Evolutionary conservation across 805 yeast species (phyloP), one percentile per base, ranked within the genome.

Genomic region (Zygoascus tannicola): DNA sequence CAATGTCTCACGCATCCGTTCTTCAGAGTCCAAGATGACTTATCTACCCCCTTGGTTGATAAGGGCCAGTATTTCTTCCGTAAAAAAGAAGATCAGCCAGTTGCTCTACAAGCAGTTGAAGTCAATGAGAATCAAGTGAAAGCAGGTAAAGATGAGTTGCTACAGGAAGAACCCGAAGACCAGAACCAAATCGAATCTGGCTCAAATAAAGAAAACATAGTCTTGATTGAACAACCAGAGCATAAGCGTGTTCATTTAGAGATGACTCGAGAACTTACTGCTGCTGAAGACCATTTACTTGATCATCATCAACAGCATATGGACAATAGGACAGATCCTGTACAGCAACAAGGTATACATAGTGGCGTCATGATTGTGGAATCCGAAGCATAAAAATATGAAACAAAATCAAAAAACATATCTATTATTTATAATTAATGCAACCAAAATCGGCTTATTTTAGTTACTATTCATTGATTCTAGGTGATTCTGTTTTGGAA

Each of bases 1-100:
- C 75, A 83, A 54, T 72, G 90, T n/a, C 59, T 88, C 36, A 54
- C 65, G 28, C 68, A 74, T 62, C 75, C 76, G 20, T 84, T 81
- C 58, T 82, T 85, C 58, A 65, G 46, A 76, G 74, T 50, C 50
- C 63, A 33, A 12, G 35, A 28, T 15, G 38, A 32, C 20, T 26
- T 26, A 16, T 16, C 16, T 10, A 23, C n/a, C 26, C 35, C 35
- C 7, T 12, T 30, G 35, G n/a, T 30, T 12, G 28, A 32, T 30
- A 39, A 39, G 19, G 12, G 5, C 4, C 15, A 14, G 19, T 12
- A 35, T 18, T 8, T 10, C 23, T 26, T 18, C 30, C 12, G 15
- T 18, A 39, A 32, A 26, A 32, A 16, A 32, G 42, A 39, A 12
- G 32, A 36, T 8, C n/a, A 30, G n/a, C 19, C 23, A 18, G 35